These are phyloP conservation scores for Acanthamoeba divionensis DNA, from an alignment of 208 protist genomes.

Conservation along the genomic window DNA sequence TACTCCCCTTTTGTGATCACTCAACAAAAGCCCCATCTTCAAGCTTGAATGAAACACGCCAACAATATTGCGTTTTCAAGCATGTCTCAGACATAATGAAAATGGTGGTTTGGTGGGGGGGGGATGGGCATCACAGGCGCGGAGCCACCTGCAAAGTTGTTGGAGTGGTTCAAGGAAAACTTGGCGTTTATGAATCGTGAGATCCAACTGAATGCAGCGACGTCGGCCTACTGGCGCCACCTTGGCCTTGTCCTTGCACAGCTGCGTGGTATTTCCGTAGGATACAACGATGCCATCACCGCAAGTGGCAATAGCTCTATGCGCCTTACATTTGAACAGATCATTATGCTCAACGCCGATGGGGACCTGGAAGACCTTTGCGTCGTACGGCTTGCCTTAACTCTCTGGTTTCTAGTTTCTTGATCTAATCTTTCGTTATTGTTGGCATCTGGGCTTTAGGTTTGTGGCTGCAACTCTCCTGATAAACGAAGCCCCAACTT, in stretches of 20 bases:
- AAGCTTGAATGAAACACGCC: too few species aligned
- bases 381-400: not conserved
- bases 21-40: too few species aligned
- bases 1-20: too few species aligned
- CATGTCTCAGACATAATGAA: too few species aligned
- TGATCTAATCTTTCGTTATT: too few species aligned
- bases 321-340: not conserved
- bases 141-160: not conserved
- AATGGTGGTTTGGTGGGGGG: too few species aligned
- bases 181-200: not conserved
- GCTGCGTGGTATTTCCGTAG: not conserved
- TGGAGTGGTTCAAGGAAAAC: not conserved
- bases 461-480: too few species aligned
- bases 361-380: constrained; percentile 33
- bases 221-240: constrained; percentile 10
- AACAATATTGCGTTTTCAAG: too few species aligned
- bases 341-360: constrained; percentile 13
- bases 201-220: not conserved
- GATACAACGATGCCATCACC: not conserved
- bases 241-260: not conserved
- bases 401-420: not conserved
- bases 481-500: too few species aligned
- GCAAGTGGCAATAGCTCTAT: not conserved
- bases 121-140: too few species aligned
- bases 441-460: too few species aligned